Evolutionary conservation across 176 grass and related monocot genomes (phyloP).

Genomic region (Oryza rufipogon): DNA sequence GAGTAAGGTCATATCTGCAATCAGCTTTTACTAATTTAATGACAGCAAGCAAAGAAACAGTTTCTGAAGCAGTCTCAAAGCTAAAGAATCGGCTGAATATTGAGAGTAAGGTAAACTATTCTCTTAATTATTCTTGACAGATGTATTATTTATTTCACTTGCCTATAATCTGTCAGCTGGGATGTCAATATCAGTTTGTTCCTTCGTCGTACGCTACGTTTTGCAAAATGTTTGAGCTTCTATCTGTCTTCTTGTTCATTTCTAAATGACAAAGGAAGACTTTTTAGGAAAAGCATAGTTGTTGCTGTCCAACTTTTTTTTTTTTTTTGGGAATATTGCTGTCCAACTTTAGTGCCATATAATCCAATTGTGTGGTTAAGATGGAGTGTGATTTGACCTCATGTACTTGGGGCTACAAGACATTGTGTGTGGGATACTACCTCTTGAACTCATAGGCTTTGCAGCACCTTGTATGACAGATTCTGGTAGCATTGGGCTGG

Average conservation of each 20-base stretch:
- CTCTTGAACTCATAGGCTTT: neutral
- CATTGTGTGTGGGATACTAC: neutral
- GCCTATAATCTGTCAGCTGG: neutral
- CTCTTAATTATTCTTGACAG: neutral
- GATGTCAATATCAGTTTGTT: slow-evolving; percentile 18
- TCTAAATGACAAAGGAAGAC: neutral
- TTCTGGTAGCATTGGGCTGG: neutral
- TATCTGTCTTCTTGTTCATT: neutral
- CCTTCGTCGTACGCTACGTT: neutral
- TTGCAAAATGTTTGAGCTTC: neutral
- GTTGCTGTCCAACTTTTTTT: neutral
- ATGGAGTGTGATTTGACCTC: neutral
- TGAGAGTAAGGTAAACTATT: slow-evolving; percentile 70
- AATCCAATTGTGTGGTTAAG: neutral
- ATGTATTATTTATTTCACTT: slow-evolving; percentile 14
- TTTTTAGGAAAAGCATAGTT: slow-evolving; percentile 14
- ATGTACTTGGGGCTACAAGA: neutral
- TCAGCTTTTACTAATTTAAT: slow-evolving; percentile 83
- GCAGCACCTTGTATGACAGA: slow-evolving; percentile 20
- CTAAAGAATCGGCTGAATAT: slow-evolving; percentile 60
- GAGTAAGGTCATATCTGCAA: slow-evolving; percentile 56
- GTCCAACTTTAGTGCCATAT: neutral
- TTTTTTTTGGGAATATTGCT: neutral
- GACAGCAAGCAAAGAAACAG: slow-evolving; percentile 60
- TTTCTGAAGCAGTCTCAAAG: slow-evolving; percentile 62